These are phyloP conservation scores for Alternaria sp. DNA, from an alignment of 2,329 filamentous ascomycete genomes.

Conservation along the genomic window DNA sequence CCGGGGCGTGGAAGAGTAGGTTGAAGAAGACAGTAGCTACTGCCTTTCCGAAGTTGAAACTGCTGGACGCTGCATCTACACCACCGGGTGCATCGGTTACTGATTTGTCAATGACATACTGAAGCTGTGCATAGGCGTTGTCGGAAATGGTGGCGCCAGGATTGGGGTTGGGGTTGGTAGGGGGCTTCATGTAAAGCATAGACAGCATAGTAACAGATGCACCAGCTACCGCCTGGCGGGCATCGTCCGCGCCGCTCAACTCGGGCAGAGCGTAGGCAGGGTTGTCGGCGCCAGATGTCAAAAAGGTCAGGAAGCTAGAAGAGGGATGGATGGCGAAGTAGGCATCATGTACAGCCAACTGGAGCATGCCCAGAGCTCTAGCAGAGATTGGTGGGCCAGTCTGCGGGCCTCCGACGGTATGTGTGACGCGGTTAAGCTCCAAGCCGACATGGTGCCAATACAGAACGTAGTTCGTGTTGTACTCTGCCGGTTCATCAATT, in stretches of 20 bases:
- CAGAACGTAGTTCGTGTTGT: slow-evolving; percentile 23
- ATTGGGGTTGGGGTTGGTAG: background rate
- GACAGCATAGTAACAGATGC: slow-evolving; percentile 31
- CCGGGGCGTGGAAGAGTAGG: slow-evolving; percentile 25
- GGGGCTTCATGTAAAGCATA: slow-evolving; percentile 23
- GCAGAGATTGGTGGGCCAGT: slow-evolving; percentile 23
- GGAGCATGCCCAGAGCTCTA: slow-evolving; percentile 31
- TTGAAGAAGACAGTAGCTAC: slow-evolving; percentile 30
- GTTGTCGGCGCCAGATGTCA: slow-evolving; percentile 13
- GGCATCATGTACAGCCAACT: slow-evolving; percentile 37
- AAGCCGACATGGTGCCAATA: slow-evolving; percentile 24
- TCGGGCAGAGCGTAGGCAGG: slow-evolving; percentile 21
- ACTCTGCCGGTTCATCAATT: slow-evolving; percentile 21
- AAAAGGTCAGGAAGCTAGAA: slow-evolving; percentile 24
- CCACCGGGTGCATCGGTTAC: slow-evolving; percentile 11
- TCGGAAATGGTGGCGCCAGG: slow-evolving; percentile 15
- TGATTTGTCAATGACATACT: slow-evolving; percentile 14
- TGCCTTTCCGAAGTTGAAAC: slow-evolving; percentile 32
- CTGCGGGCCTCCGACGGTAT: slow-evolving; percentile 20
- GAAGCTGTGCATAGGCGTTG: slow-evolving; percentile 22
- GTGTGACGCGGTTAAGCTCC: slow-evolving; percentile 23
- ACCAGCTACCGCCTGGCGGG: slow-evolving; percentile 33
- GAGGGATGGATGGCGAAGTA: slow-evolving; percentile 35
- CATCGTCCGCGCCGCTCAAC: slow-evolving; percentile 21
- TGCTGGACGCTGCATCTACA: slow-evolving; percentile 23